phyloP scores from a whole-genome alignment of 2,329 filamentous ascomycete species.

The Tolypocladium sp. region DNA sequence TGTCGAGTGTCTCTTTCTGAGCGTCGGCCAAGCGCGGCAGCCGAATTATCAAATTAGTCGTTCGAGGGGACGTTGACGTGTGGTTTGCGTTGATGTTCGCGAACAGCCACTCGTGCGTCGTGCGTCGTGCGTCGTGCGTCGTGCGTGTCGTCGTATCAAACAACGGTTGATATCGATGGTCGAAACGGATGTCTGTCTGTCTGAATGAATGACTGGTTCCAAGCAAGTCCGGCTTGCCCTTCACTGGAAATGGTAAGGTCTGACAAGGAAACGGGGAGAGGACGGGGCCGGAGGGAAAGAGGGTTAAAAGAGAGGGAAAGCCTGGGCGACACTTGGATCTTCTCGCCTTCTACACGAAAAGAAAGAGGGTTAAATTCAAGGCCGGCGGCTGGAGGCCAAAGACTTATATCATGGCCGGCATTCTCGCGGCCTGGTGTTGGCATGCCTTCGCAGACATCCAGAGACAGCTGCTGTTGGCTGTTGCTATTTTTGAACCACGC shows the following conservation, averaged over 20 bases:
- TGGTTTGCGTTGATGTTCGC: slow-evolving; percentile 3
- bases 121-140: neutral
- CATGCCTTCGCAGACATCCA: slow-evolving; percentile 2
- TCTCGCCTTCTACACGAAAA: slow-evolving; percentile 32
- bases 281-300: slow-evolving; percentile 22
- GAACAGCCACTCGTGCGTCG: neutral
- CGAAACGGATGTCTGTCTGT: neutral
- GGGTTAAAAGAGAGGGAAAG: slow-evolving; percentile 30
- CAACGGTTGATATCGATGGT: neutral
- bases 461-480: slow-evolving; percentile 6
- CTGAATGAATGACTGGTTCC: slow-evolving; percentile 40
- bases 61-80: slow-evolving; percentile 1
- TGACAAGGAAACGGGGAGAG: slow-evolving; percentile 13
- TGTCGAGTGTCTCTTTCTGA: neutral
- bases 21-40: slow-evolving; percentile 1
- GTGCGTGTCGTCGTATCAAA: neutral
- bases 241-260: slow-evolving; percentile 25
- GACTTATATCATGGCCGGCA: slow-evolving; percentile 49
- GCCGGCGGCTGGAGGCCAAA: slow-evolving; percentile 35
- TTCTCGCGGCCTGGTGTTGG: slow-evolving; percentile 24
- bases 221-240: slow-evolving; percentile 54
- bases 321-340: slow-evolving; percentile 42
- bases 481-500: slow-evolving; percentile 30
- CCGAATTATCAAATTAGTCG: slow-evolving; percentile 8
- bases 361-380: slow-evolving; percentile 31